Evolutionary conservation across 495 filamentous ascomycete genomes (phyloP).

Genomic region (Durotheca rogersii): DNA sequence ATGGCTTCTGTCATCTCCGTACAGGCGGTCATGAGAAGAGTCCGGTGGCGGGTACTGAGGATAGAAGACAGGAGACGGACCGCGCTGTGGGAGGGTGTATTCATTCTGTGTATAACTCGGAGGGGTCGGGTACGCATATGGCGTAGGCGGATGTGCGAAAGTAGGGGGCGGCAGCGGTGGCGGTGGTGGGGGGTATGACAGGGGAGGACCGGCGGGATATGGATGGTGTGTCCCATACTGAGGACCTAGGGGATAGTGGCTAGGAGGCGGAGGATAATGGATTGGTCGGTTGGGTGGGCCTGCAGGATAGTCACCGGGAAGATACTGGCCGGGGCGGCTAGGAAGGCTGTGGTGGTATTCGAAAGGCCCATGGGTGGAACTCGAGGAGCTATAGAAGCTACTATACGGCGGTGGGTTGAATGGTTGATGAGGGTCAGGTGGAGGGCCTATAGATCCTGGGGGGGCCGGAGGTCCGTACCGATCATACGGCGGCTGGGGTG

Average conservation of each 20-base stretch:
- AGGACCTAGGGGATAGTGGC: conserved; percentile 16
- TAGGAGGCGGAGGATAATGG: conserved; percentile 5
- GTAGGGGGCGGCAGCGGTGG: conserved; percentile 25
- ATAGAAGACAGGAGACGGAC: conserved; percentile 14
- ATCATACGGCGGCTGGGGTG: conserved; percentile 25
- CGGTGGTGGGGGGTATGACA: conserved; percentile 28
- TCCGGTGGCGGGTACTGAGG: conserved; percentile 19
- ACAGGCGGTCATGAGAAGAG: conserved; percentile 10
- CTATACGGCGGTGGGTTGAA: conserved; percentile 34
- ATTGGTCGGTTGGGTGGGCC: conserved; percentile 12
- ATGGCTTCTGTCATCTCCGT: conserved; percentile 22
- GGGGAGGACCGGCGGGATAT: conserved; percentile 24
- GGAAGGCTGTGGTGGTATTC: conserved; percentile 18
- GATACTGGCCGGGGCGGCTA: conserved; percentile 16
- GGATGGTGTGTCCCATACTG: conserved; percentile 21
- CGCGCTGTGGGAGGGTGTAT: conserved; percentile 24
- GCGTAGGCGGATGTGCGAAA: conserved; percentile 20
- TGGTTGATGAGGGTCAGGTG: conserved; percentile 31
- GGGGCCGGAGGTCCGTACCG: conserved; percentile 29
- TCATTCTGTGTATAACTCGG: conserved; percentile 34
- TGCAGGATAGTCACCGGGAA: conserved; percentile 12
- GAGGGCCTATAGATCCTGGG: conserved; percentile 12
- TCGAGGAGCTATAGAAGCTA: conserved; percentile 23
- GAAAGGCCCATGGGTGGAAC: conserved; percentile 19
- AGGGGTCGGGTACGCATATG: conserved; percentile 34